Evolutionary conservation across 2,329 filamentous ascomycete genomes (phyloP), one percentile per base, ranked within the genome.

Genomic region (Zopfia rhizophila): DNA sequence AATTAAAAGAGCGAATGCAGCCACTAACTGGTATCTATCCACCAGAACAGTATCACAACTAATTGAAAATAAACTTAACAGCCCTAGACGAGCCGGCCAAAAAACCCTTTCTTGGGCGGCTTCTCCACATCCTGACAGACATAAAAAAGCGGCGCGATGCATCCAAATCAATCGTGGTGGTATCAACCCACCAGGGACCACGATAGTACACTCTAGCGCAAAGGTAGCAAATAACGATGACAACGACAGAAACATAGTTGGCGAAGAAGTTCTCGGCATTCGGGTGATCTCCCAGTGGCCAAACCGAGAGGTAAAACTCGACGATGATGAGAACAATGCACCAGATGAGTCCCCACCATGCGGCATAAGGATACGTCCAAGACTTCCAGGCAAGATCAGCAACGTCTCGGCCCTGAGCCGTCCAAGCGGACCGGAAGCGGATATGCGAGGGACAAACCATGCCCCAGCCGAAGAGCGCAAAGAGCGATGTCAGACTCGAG

Each of bases 391-490:
- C 53, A 7, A 96, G 79, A 55, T 94, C 88, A 40, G 84, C 76
- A 21, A 90, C 73, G n/a, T 75, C 78, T 64, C 79, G 80, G 37
- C 83, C 83, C 54, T 84, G 80, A 12, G 73, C 63, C 49, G 76
- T 74, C 83, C 83, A 86, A 2, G 75, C 81, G 23, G 75, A 60
- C 28, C 83, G 79, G 78, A 86, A 85, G 21, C 82, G 81, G 63
- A 86, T 86, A 65, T 87, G 84, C 1, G 82, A 77, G 1, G 82
- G 68, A 65, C 82, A 86, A 62, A 85, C 82, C 50, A 78, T 85
- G 35, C 82, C 86, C 87, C 88, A 91, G 29, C 87, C 86, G 70
- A 90, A 88, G 66, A 91, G 63, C 0, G 75, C 76, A 45, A 74
- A 74, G 6, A 79, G 71, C 0, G 75, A 75, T 0, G 72, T 76